Conservation (phyloP, 2,329 filamentous ascomycete genomes). For the Claviceps paspali region DNA sequence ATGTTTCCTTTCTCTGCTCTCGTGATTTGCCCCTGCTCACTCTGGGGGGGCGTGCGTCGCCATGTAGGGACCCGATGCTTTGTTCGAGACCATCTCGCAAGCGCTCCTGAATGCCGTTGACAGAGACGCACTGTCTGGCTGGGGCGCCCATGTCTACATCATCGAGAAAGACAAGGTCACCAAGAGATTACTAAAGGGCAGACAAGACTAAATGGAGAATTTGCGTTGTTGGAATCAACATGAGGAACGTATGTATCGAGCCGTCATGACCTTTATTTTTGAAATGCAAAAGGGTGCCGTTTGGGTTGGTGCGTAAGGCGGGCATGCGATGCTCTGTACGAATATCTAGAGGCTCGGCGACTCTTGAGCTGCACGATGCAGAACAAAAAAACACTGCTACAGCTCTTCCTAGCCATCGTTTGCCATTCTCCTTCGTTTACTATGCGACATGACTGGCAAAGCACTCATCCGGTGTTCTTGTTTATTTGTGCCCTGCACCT, state of each 20-base stretch:
- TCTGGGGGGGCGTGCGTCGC: background rate
- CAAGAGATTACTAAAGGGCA: constrained; percentile 93
- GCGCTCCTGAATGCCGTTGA: constrained; percentile 90
- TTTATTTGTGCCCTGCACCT: background rate
- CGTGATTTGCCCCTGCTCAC: background rate
- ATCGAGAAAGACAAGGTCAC: constrained; percentile 99
- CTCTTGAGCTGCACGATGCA: background rate
- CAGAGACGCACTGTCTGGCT: constrained; percentile 88
- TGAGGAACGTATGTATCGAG: constrained; percentile 2
- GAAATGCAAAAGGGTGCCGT: background rate
- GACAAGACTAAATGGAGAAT: constrained; percentile 61
- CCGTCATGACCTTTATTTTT: background rate
- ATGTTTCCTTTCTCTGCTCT: constrained; percentile 17
- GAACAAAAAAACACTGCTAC: background rate
- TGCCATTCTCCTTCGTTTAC: background rate
- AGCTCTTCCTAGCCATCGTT: background rate
- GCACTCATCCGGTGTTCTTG: no score
- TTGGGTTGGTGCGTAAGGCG: background rate
- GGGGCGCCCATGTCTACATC: constrained; percentile 98
- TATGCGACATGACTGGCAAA: no score
- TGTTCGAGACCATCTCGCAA: constrained; percentile 98
- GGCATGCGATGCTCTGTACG: constrained; percentile 5
- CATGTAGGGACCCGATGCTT: constrained; percentile 68
- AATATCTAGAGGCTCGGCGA: constrained; percentile 9
- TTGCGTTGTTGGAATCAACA: constrained; percentile 2